Percentiles rank a stretch among this genome's conserved stretches.
Evolutionary conservation across 2,329 filamentous ascomycete species (phyloP).

Genomic region (Fusarium goolgardi): DNA sequence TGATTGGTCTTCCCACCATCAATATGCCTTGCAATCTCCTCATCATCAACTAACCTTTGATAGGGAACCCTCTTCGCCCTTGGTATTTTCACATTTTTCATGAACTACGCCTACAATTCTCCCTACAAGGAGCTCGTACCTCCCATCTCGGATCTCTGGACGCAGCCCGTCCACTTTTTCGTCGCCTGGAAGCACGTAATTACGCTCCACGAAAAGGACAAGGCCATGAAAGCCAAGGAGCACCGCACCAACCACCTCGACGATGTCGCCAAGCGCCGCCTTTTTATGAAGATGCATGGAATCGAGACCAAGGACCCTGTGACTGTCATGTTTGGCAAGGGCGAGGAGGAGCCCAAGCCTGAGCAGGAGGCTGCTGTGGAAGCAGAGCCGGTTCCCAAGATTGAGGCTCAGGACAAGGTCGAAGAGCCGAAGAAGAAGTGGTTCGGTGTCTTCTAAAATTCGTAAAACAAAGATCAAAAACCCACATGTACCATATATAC

Average conservation of each 20-base stretch:
- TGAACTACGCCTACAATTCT: conserved; percentile 82
- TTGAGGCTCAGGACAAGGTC: conserved; percentile 47
- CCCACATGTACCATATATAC: conserved; percentile 40
- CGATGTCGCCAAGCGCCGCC: conserved; percentile 86
- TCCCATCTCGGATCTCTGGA: conserved; percentile 72
- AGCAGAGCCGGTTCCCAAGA: conserved; percentile 49
- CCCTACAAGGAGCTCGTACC: conserved; percentile 85
- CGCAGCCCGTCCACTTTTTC: conserved; percentile 75
- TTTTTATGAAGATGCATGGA: conserved; percentile 88
- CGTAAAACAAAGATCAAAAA: conserved; percentile 20
- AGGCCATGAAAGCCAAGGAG: conserved; percentile 74
- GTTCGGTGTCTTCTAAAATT: conserved; percentile 79
- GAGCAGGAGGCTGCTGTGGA: conserved; percentile 52
- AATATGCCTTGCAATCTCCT: not conserved
- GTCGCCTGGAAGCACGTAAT: conserved; percentile 77
- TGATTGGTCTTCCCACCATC: not conserved
- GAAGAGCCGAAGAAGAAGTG: conserved; percentile 74
- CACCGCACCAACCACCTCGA: conserved; percentile 79
- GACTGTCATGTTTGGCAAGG: conserved; percentile 57
- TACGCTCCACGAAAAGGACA: conserved; percentile 79
- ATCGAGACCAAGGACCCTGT: conserved; percentile 73
- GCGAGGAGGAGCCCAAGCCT: conserved; percentile 51
- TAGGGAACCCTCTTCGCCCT: conserved; percentile 76
- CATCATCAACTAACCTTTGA: conserved; percentile 10
- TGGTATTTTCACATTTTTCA: conserved; percentile 77